Evolutionary conservation across 179 eudicot species (phyloP).

Genomic region (Silene coronaria): DNA sequence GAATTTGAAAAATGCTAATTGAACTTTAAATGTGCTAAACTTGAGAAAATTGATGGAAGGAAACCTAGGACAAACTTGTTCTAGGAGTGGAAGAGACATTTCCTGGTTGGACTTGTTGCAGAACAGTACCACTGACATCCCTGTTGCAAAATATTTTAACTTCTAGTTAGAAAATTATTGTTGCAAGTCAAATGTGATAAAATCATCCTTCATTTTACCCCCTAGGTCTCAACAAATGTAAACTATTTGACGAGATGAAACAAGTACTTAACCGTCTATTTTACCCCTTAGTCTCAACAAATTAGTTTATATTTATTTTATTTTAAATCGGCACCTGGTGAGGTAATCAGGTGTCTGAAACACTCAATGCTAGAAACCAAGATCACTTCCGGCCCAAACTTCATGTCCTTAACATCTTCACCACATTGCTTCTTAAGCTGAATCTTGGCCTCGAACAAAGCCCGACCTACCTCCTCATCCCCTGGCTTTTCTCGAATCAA

Average conservation of each 20-base stretch:
- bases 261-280: too few relatives aligned
- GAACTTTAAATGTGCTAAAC: constrained; percentile 16
- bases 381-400: constrained; percentile 32
- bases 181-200: background rate
- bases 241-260: too few relatives aligned
- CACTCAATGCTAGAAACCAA: constrained; percentile 31
- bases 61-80: constrained; percentile 35
- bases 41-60: constrained; percentile 43
- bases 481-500: constrained; percentile 42
- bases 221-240: too few relatives aligned
- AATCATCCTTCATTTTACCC: too few relatives aligned
- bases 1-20: background rate
- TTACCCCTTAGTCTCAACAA: too few relatives aligned
- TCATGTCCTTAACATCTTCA: constrained; percentile 28
- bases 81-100: constrained; percentile 31
- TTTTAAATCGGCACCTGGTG: constrained; percentile 30
- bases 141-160: constrained; percentile 12
- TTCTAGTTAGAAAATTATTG: background rate
- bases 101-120: constrained; percentile 37
- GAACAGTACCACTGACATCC: constrained; percentile 48
- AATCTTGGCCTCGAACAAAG: constrained; percentile 30
- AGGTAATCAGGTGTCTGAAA: constrained; percentile 36
- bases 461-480: constrained; percentile 45
- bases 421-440: constrained; percentile 27
- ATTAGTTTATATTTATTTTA: too few relatives aligned